Conservation (phyloP, 2,329 filamentous ascomycete species). For the Pseudogymnoascus verrucosus region DNA sequence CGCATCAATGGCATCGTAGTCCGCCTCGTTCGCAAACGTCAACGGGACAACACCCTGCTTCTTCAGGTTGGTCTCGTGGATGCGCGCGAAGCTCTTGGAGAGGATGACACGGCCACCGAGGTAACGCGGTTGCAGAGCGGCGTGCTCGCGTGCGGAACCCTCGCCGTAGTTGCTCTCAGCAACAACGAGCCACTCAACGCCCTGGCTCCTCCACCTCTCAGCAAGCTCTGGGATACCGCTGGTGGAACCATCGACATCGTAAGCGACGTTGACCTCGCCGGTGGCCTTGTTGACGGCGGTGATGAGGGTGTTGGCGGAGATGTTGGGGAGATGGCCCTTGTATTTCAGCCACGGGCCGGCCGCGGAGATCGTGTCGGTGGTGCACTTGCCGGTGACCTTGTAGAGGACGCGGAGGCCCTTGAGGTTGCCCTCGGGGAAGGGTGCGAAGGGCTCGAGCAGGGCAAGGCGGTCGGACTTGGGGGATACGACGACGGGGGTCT, state of each 20-base stretch:
- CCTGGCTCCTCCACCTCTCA: conserved; percentile 68
- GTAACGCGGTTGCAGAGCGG: conserved; percentile 83
- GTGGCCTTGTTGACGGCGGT: conserved; percentile 89
- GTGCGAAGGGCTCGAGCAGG: conserved; percentile 78
- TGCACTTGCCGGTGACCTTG: conserved; percentile 97
- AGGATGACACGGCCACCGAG: conserved; percentile 79
- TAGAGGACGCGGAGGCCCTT: conserved; percentile 76
- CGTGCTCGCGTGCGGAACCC: conserved; percentile 81
- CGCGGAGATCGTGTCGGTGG: conserved; percentile 96
- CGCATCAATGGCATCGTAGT: conserved; percentile 77
- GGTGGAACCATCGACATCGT: conserved; percentile 70
- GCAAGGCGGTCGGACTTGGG: conserved; percentile 87
- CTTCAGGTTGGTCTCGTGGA: conserved; percentile 94
- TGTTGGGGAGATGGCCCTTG: conserved; percentile 98
- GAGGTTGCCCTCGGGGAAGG: conserved; percentile 73
- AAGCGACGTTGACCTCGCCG: conserved; percentile 83
- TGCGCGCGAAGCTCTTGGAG: conserved; percentile 80
- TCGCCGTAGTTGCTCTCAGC: conserved; percentile 98
- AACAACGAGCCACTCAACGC: conserved; percentile 81
- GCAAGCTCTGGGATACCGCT: conserved; percentile 83
- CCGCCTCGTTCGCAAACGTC: conserved; percentile 78
- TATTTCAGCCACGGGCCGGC: conserved; percentile 98
- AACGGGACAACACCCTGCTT: conserved; percentile 95
- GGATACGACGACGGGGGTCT: conserved; percentile 66
- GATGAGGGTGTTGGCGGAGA: conserved; percentile 93